These are phyloP conservation scores for Trypanosomatidae sp. DNA, from an alignment of 208 protist species.

Conservation along the genomic window DNA sequence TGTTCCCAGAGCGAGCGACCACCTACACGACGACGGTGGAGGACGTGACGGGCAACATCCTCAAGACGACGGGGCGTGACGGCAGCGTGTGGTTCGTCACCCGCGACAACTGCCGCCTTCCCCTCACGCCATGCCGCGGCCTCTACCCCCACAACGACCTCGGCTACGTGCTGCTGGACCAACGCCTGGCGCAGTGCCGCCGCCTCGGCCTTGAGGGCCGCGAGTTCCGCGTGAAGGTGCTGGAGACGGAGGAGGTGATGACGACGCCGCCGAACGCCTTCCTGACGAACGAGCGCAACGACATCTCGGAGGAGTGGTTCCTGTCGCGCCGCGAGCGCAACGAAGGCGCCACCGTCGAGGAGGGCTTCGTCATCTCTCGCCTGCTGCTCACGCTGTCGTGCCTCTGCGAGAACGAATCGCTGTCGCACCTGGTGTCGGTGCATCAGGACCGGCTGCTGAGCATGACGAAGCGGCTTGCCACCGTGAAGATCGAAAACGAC, in stretches of 20 bases:
- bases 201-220: conserved; percentile 36
- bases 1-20: conserved; percentile 58
- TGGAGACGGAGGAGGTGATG: conserved; percentile 32
- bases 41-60: conserved; percentile 46
- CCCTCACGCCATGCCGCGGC: conserved; percentile 44
- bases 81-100: conserved; percentile 44
- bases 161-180: conserved; percentile 72
- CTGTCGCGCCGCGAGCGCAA: conserved; percentile 36
- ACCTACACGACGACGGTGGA: conserved; percentile 48
- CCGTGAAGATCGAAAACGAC: conserved; percentile 77
- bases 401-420: conserved; percentile 75
- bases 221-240: conserved; percentile 38
- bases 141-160: conserved; percentile 21
- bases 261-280: conserved; percentile 44
- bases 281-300: conserved; percentile 42
- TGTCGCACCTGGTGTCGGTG: conserved; percentile 62
- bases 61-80: conserved; percentile 33
- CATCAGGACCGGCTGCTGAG: conserved; percentile 50
- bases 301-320: conserved; percentile 60
- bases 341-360: conserved; percentile 51
- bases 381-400: conserved; percentile 82
- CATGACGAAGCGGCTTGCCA: conserved; percentile 67
- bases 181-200: conserved; percentile 61
- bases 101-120: conserved; percentile 77
- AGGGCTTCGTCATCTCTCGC: conserved; percentile 86